Percentiles rank a stretch among this genome's conserved stretches.
These are phyloP conservation scores for Globisporangium spinosum DNA, from an alignment of 352 stramenopile species.

Conservation along the genomic window DNA sequence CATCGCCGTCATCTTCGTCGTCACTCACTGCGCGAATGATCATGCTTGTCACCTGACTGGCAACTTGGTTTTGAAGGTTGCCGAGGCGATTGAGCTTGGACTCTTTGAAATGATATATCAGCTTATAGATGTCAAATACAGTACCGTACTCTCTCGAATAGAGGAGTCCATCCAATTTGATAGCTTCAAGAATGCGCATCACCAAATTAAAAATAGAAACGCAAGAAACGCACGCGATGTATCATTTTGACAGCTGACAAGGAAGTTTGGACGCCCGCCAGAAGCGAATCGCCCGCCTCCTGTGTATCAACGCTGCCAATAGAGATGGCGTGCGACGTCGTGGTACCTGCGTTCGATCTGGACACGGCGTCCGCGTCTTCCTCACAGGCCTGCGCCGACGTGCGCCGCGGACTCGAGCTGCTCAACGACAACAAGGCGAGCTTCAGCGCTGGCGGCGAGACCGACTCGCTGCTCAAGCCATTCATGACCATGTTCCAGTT, in stretches of 20 bases:
- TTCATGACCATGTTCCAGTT: constrained; percentile 70
- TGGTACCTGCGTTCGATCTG: constrained; percentile 23
- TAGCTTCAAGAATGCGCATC: not conserved
- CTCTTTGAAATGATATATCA: not conserved
- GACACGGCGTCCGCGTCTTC: constrained; percentile 24
- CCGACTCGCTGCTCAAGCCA: constrained; percentile 32
- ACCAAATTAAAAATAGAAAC: not conserved
- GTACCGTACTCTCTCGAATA: not conserved
- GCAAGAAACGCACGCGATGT: not conserved
- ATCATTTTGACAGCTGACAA: constrained; percentile 1
- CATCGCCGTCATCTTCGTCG: constrained; percentile 39
- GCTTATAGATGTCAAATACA: too few relatives aligned
- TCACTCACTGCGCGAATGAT: constrained; percentile 72
- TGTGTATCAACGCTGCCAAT: not conserved
- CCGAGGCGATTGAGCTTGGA: not conserved
- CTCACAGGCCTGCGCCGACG: constrained; percentile 17
- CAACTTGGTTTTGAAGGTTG: not conserved
- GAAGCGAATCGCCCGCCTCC: not conserved
- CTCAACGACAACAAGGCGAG: constrained; percentile 26
- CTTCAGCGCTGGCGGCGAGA: constrained; percentile 25
- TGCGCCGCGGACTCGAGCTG: constrained; percentile 30
- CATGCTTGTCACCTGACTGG: constrained; percentile 29
- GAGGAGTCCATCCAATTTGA: not conserved
- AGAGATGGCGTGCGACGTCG: constrained; percentile 10
- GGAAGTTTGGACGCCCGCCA: not conserved